Evolutionary conservation across 352 stramenopile genomes (phyloP), one percentile per base, ranked within the genome.

Genomic region (Globisporangium orthogonon): DNA sequence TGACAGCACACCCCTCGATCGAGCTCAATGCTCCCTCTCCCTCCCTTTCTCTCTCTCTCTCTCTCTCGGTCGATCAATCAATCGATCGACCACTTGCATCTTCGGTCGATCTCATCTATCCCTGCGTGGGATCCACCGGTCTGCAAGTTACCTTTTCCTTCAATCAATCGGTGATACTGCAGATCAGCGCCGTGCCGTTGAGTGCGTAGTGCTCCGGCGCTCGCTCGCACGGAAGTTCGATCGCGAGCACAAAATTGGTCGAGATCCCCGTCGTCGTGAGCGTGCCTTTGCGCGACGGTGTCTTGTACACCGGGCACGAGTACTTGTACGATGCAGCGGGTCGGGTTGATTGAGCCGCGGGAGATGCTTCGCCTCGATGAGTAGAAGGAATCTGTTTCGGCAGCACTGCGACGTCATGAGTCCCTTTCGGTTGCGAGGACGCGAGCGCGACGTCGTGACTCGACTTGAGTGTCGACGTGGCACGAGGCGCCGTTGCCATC

Each of bases 291-390:
- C 93, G 68, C 39, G 84, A 76, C 0, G 72, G 64, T 0, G 91
- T 98, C 65, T 97, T 97, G 77, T 98, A 98, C 17, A 97, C 73
- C 6, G 92, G 93, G 43, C 91, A 97, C n/a, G 71, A 67, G 66
- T 98, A 98, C 52, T 39, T 66, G 50, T 55, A 58, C 30, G 1
- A 17, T n/a, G 10, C n/a, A 28, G n/a, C 45, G 13, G 39, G 15
- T 44, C 30, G 29, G 7, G n/a, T 15, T 2, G 18, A 7, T 31
- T 17, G 23, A 17, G 44, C 7, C 11, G n/a, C 17, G 7, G 9
- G 17, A 10, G 23, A 29, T 29, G 7, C 44, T 13, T 49, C 44
- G 44, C n/a, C 44, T 31, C 23, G 44, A 49, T 10, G 2, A 30
- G n/a, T 0, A 14, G 43, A 17, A n/a, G 13, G 14, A 11, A 15